Conservation (phyloP, 768 basidiomycete species). For the Lepiota venenata region DNA sequence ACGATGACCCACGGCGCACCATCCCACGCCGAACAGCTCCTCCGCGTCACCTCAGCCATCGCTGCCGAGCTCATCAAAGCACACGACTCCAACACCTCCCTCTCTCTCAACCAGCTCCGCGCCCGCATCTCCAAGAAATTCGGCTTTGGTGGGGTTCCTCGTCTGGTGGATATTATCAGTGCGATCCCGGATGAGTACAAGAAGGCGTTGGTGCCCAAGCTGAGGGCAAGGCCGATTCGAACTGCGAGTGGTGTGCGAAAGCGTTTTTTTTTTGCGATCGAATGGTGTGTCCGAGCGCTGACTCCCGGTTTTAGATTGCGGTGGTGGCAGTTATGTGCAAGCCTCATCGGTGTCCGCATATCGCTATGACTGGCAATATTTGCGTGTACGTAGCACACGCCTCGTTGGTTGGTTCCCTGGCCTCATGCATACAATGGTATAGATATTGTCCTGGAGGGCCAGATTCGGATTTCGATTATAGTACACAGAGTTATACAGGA, state of each 20-base stretch:
- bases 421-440: too few species aligned
- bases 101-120: conserved; percentile 88
- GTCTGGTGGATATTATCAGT: conserved; percentile 96
- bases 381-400: conserved; percentile 96
- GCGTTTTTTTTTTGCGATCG: neutral
- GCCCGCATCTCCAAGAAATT: conserved; percentile 89
- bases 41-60: conserved; percentile 92
- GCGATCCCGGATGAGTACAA: conserved; percentile 98
- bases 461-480: conserved; percentile 99
- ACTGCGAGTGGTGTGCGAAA: conserved; percentile 99
- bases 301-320: conserved; percentile 85
- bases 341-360: conserved; percentile 98
- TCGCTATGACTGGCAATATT: conserved; percentile 99
- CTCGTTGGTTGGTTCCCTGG: too few species aligned
- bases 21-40: conserved; percentile 86
- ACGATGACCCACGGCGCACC: too few species aligned
- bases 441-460: conserved; percentile 99
- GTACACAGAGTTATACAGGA: conserved; percentile 94
- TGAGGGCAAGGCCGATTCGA: conserved; percentile 91
- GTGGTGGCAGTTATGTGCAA: conserved; percentile 99
- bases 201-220: conserved; percentile 82
- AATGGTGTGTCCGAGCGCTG: too few species aligned
- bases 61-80: conserved; percentile 91
- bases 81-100: conserved; percentile 69
- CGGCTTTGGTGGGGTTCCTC: conserved; percentile 80